Percentiles rank a stretch among this genome's conserved stretches.
phyloP scores from a whole-genome alignment of 2,329 filamentous ascomycete species.

The Xylariaceae sp. region DNA sequence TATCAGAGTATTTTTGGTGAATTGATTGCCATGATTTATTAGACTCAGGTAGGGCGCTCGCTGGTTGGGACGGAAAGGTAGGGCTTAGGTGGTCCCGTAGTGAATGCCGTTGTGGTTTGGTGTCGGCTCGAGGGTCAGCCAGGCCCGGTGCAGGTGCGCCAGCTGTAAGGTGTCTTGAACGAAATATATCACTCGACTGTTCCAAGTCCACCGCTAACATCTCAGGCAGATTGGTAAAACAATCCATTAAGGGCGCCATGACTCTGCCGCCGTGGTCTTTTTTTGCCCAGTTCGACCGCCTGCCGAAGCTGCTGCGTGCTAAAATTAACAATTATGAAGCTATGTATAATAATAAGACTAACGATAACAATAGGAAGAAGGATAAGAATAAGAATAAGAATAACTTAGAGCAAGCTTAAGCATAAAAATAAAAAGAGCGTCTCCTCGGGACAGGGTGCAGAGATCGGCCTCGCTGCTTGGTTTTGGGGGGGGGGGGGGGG shows the following conservation, averaged over 20 bases:
- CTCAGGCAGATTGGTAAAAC: constrained; percentile 48
- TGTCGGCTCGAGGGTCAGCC: constrained; percentile 24
- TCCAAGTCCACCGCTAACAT: constrained; percentile 51
- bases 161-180: constrained; percentile 47
- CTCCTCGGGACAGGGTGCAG: not conserved
- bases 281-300: not conserved
- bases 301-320: not conserved
- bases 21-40: constrained; percentile 26
- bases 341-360: not conserved
- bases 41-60: constrained; percentile 16
- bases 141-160: constrained; percentile 40
- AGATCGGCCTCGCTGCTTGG: not conserved
- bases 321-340: constrained; percentile 2
- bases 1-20: constrained; percentile 25
- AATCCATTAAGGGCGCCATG: constrained; percentile 25
- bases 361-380: not conserved
- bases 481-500: too few species aligned
- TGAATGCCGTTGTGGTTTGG: constrained; percentile 24
- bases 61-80: constrained; percentile 15
- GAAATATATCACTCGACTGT: constrained; percentile 43
- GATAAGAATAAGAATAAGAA: not conserved
- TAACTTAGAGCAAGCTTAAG: not conserved
- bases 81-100: constrained; percentile 19
- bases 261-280: constrained; percentile 20
- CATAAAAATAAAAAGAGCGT: not conserved